Percentiles rank a stretch among this genome's conserved stretches.
These are phyloP conservation scores for Colletotrichum sp. DNA, from an alignment of 2,329 filamentous ascomycete species.

Conservation along the genomic window DNA sequence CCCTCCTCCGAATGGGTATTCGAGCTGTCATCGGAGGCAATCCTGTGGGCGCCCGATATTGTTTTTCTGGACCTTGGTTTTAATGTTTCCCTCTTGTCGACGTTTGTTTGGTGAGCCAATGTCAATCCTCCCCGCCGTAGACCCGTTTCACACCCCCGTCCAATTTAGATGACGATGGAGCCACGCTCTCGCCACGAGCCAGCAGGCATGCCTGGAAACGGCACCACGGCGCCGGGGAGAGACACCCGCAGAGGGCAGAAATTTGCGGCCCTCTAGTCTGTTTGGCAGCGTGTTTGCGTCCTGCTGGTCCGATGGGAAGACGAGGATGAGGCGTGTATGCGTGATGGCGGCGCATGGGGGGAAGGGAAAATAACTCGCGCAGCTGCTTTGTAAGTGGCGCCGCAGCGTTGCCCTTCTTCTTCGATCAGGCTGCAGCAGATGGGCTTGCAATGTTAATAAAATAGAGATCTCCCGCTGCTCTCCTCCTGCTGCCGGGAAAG, in stretches of 20 bases:
- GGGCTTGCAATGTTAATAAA: neutral
- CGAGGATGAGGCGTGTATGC: neutral
- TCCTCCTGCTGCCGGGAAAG: neutral
- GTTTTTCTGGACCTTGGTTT: neutral
- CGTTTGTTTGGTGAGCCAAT: neutral
- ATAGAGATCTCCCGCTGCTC: neutral
- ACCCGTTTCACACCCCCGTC: slow-evolving; percentile 10
- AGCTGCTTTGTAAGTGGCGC: neutral
- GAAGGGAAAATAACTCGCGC: neutral
- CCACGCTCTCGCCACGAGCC: slow-evolving; percentile 11
- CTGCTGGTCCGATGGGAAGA: neutral
- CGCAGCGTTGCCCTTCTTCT: neutral
- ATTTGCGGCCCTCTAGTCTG: neutral
- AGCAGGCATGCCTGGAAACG: slow-evolving; percentile 4
- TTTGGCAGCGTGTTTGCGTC: neutral
- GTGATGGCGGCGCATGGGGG: neutral
- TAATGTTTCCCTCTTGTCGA: neutral
- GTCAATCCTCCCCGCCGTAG: neutral
- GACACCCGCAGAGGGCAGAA: neutral
- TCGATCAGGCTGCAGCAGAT: neutral
- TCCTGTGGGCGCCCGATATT: neutral
- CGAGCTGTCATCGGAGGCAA: neutral
- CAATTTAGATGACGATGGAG: slow-evolving; percentile 16
- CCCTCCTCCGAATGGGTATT: neutral
- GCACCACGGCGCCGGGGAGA: neutral